Base-by-base conservation (phyloP, 2,329 filamentous ascomycete genomes). In the Botryotinia globosa region DNA sequence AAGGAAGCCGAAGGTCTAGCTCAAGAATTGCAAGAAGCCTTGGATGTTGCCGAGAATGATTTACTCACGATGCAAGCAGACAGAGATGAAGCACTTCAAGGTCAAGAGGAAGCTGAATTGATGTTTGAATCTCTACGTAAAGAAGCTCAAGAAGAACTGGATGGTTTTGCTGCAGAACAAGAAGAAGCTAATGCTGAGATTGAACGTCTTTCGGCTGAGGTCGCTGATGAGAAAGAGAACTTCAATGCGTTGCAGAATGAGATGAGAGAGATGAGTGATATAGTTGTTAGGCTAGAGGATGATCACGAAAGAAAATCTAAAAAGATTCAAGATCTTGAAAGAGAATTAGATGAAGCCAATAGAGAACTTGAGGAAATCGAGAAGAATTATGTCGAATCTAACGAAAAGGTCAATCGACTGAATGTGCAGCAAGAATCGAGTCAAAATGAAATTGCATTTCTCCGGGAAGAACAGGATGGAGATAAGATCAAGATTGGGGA, bases 401-500 rank as follows among this genome's bases (percentile, higher is more conserved):
- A 95, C 79, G 90, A 92, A 77, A 98, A 98, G 85, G 91, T 92
- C 65, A 92, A 97, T 78, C 89, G 94, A 70, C 86, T 98, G 4
- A 91, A 92, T 6, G 93, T 99, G 45, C 94, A 98, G 80, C 91
- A 95, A 76, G 96, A 99, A 82, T 97, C 93, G 8, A 91, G 92
- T 72, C 95, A 98, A 78, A 91, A 91, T 73, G 96, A 99, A 82
- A 97, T 98, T 82, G 91, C 93, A 1, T 99, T 99, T 86, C 82
- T 99, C 68, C 91, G 96, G 2, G 96, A 99, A 80, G 96, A 99
- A 84, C 96, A 99, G 82, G 96, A 99, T 82, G 89, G 89, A 29
- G 96, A 99, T 85, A 99, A 99, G 86, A 97, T 99, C 81, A 94
- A 94, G 82, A 98, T 99, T 78, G 94, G 95, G 54, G 94, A 98